Evolutionary conservation across 192 early-diverging fungal genomes (phyloP).

Genomic region (Mortierella antarctica): DNA sequence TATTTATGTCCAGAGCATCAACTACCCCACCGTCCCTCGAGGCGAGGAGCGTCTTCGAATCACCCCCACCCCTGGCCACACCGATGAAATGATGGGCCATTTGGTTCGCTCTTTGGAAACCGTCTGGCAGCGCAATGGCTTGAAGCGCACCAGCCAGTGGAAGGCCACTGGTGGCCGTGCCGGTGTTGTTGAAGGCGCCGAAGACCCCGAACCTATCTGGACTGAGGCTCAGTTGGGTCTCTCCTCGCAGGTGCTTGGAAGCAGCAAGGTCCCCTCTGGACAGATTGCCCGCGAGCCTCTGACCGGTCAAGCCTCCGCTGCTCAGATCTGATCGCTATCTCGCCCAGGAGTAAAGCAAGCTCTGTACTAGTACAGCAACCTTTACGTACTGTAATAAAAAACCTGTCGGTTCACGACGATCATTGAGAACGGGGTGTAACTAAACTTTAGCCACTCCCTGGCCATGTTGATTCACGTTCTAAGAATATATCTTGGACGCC

Average conservation of each 20-base stretch:
- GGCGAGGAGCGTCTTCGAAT: conserved; percentile 98
- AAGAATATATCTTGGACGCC: too few species aligned
- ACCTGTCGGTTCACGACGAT: too few species aligned
- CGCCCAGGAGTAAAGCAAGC: too few species aligned
- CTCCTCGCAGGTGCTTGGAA: conserved; percentile 15
- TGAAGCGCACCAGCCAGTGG: conserved; percentile 92
- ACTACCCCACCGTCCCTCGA: conserved; percentile 95
- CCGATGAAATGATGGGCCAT: conserved; percentile 78
- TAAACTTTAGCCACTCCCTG: too few species aligned
- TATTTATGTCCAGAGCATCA: conserved; percentile 99
- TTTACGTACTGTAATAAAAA: too few species aligned
- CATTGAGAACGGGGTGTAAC: too few species aligned
- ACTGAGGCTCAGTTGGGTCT: conserved; percentile 62
- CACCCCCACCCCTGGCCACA: conserved; percentile 97
- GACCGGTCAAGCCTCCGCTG: conserved; percentile 5
- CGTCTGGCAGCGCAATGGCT: conserved; percentile 89
- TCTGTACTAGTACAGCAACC: too few species aligned
- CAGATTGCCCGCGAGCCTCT: neutral
- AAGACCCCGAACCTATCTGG: conserved; percentile 66
- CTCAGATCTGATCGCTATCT: too few species aligned
- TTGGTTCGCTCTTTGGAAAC: conserved; percentile 85
- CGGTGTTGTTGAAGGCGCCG: conserved; percentile 80
- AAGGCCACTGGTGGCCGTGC: conserved; percentile 83
- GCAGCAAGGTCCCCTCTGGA: neutral
- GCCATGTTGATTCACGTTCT: too few species aligned